phyloP scores from a whole-genome alignment of 208 protist species.

The Entamoeba invadens region DNA sequence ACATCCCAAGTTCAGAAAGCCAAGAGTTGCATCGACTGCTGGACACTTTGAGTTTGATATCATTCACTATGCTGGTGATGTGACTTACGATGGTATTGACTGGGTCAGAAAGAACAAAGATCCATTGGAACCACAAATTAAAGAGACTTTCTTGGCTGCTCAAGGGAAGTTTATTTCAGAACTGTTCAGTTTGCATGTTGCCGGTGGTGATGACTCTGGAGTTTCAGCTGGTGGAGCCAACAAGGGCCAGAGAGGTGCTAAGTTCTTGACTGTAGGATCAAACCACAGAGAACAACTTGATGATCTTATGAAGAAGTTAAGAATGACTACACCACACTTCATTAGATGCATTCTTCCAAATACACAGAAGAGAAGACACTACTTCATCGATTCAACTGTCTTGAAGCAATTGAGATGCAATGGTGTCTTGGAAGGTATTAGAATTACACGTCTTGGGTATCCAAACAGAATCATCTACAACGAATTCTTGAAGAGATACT shows the following conservation, averaged over 20 bases:
- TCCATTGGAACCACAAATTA: slow-evolving; percentile 54
- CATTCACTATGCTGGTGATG: slow-evolving; percentile 79
- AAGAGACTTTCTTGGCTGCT: slow-evolving; percentile 39
- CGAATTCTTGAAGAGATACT: slow-evolving; percentile 52
- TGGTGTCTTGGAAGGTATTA: slow-evolving; percentile 41
- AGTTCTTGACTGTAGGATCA: slow-evolving; percentile 35
- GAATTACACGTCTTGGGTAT: slow-evolving; percentile 36
- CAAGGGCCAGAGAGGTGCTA: not conserved
- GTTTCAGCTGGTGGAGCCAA: too few species aligned
- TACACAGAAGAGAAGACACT: slow-evolving; percentile 56
- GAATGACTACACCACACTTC: slow-evolving; percentile 69
- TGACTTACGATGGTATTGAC: slow-evolving; percentile 64
- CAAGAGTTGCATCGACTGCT: not conserved
- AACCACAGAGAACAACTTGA: slow-evolving; percentile 65
- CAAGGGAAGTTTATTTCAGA: slow-evolving; percentile 19
- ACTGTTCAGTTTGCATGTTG: not conserved
- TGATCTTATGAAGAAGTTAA: slow-evolving; percentile 62
- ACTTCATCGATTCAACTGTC: slow-evolving; percentile 60
- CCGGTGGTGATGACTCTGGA: not conserved
- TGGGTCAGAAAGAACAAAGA: slow-evolving; percentile 81
- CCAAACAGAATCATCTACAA: slow-evolving; percentile 51
- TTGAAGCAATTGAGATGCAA: slow-evolving; percentile 56
- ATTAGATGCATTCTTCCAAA: slow-evolving; percentile 81
- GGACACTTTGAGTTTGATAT: not conserved
- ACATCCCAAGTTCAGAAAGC: not conserved